These are phyloP conservation scores for Rhizopogon sp. DNA, from an alignment of 768 basidiomycete species.

Conservation along the genomic window DNA sequence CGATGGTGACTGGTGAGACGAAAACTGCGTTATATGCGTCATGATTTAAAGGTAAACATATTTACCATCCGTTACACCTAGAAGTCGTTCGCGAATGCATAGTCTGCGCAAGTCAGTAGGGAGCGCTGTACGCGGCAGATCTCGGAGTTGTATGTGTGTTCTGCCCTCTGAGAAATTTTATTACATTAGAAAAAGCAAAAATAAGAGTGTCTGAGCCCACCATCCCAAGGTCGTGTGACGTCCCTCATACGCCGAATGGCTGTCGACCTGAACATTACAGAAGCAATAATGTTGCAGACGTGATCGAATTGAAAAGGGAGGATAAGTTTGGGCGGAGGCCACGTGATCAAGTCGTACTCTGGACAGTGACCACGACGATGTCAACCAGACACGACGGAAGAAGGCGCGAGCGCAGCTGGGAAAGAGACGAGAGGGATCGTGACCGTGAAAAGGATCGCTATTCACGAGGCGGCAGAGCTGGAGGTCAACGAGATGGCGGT, in stretches of 20 bases:
- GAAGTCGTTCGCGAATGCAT: slow-evolving; percentile 34
- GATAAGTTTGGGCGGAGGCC: slow-evolving; percentile 2
- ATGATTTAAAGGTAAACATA: not conserved
- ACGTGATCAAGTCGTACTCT: slow-evolving; percentile 18
- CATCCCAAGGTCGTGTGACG: slow-evolving; percentile 6
- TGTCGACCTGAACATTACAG: slow-evolving; percentile 13
- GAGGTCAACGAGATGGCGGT: slow-evolving; percentile 28
- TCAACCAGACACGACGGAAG: slow-evolving; percentile 52
- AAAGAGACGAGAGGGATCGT: slow-evolving; percentile 40
- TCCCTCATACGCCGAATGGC: slow-evolving; percentile 14
- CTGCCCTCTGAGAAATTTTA: slow-evolving; percentile 15
- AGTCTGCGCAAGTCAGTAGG: slow-evolving; percentile 50
- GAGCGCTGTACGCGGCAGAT: slow-evolving; percentile 48
- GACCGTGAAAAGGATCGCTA: slow-evolving; percentile 45
- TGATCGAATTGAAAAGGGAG: not conserved
- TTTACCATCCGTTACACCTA: slow-evolving; percentile 40
- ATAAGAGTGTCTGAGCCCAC: slow-evolving; percentile 9
- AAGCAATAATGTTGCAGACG: not conserved
- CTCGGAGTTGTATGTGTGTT: slow-evolving; percentile 42
- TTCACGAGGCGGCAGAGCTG: slow-evolving; percentile 29
- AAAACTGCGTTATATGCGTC: not conserved
- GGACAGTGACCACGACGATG: slow-evolving; percentile 43
- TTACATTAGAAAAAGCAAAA: not conserved
- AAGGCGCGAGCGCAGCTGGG: slow-evolving; percentile 62
- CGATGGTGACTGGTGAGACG: slow-evolving; percentile 43